Base-by-base conservation (phyloP, 768 basidiomycete species). In the Amyloporia xantha region DNA sequence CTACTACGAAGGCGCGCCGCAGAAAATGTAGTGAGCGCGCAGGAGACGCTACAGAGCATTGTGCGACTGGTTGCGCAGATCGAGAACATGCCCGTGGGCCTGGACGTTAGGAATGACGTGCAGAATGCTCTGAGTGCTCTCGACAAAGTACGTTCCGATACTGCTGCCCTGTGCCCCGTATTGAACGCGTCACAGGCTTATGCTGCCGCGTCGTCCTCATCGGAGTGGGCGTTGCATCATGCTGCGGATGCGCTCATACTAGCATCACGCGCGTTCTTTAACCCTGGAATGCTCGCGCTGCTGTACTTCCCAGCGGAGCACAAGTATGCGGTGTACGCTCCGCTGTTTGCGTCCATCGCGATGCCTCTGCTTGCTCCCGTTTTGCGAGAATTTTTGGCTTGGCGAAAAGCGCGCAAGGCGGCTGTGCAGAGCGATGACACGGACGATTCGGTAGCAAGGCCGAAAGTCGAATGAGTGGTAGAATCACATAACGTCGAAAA, bases 281-380 rank as follows among this genome's bases (percentile, higher is more conserved):
- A 92, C 65, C 96, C 95, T 0, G 89, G 87, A 17, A 96, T 98
- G 93, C 69, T 98, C 57, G 93, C 91, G 12, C 68, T 97, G 62
- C 74, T 99, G 19, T 99, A 99, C 67, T 98, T 98, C 68, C 96
- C 96, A 19, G 84, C 91, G 17, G 96, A 98, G 62, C 96, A 98
- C 71, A 97, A 89, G 62, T 94, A 92, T 64, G 94, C 94, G 2
- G 91, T 99, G 7, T 98, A 98, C 64, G 85, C 91, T 0, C 95
- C 96, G 0, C 67, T 99, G 27, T 97, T 99, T 63, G 95, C 91
- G 2, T 93, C 91, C 41, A 78, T 92, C 5, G 74, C 88, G 2
- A 84, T 94, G 24, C 93, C 94, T 4, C 65, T 97, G 46, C 51
- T 92, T 9, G 82, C 88, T 2, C 81, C 88, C 1, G 72, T 85